phyloP scores from a whole-genome alignment of 1,284 basidiomycete genomes.

The Hymenochaete sp. region DNA sequence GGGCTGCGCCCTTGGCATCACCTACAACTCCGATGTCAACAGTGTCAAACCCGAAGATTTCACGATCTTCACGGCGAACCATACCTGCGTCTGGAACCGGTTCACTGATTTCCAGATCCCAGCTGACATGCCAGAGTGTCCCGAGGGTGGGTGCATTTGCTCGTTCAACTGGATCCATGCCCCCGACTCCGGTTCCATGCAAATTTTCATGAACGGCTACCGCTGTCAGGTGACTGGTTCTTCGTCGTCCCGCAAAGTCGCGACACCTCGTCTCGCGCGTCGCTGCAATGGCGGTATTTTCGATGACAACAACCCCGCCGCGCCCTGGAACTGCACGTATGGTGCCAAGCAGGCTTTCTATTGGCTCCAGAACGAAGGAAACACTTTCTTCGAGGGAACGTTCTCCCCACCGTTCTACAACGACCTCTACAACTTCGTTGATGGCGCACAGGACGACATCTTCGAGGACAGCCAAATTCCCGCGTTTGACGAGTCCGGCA shows the following conservation, averaged over 20 bases:
- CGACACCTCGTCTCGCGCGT: constrained; percentile 42
- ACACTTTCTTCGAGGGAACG: constrained; percentile 53
- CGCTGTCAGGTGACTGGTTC: constrained; percentile 57
- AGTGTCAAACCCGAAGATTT: constrained; percentile 58
- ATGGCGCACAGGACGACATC: constrained; percentile 58
- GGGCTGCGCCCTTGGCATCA: constrained; percentile 63
- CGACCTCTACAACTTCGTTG: constrained; percentile 46
- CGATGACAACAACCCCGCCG: constrained; percentile 31
- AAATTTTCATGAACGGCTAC: constrained; percentile 69
- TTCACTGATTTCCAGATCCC: constrained; percentile 61
- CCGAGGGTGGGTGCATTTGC: constrained; percentile 55
- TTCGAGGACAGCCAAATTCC: constrained; percentile 35
- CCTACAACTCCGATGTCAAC: constrained; percentile 52
- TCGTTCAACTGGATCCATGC: constrained; percentile 69
- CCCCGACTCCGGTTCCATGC: constrained; percentile 36
- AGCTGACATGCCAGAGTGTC: constrained; percentile 56
- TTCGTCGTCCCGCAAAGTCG: constrained; percentile 42
- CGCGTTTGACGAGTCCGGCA: constrained; percentile 7
- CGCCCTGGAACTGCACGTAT: constrained; percentile 57
- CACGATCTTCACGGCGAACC: constrained; percentile 64
- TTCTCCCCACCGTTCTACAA: constrained; percentile 49
- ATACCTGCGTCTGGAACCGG: constrained; percentile 61
- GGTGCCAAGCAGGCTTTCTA: constrained; percentile 59
- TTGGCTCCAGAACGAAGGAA: constrained; percentile 53
- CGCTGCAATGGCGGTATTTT: constrained; percentile 49